Evolutionary conservation across 2,329 filamentous ascomycete genomes (phyloP), one percentile per base, ranked within the genome.

Genomic region (Botrytis galanthina): DNA sequence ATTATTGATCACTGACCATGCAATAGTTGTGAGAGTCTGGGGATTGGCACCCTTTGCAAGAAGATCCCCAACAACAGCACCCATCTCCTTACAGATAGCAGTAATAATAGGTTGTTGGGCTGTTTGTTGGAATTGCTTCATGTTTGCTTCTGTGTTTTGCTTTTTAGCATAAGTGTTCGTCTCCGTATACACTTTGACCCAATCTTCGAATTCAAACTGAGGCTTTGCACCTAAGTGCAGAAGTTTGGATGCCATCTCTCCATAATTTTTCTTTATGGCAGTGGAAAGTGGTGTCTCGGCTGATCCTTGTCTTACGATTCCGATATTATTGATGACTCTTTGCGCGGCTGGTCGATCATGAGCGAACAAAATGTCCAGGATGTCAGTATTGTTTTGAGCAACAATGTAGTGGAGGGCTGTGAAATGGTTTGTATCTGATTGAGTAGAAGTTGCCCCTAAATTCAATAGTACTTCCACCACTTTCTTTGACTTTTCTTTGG

Each of bases 381-480:
- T 78, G 18, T 86, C 82, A 7, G 77, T 74, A 42, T 87, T 85
- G 4, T 86, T 84, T 29, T 84, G 81, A n/a, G 86, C 83, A 1
- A 91, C 86, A 72, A 89, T 88, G 74, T 88, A 88, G 74, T 93
- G 88, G 74, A 97, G 85, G 0, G 88, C 89, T 2, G 92, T 94
- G 44, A 86, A 83, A 6, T 89, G 87, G 14, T 87, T 83, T 51
- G 88, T 80, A 76, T 95, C 93, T 0, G 90, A 93, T 80, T 96
- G 93, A 0, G 91, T 88, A 48, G 87, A 90, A 1, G 91, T 92
- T 2, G 92, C 92, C 1, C 93, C 93, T 2, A 94, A 86, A 63
- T 87, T 85, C 44, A 97, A 82, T 14, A 97, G 85, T 0, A 88
- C 85, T 64, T 86, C 83, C 0, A 87, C 85, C 87, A 95, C 95